phyloP scores from a whole-genome alignment of 768 basidiomycete genomes.

The Mycena haematopus region DNA sequence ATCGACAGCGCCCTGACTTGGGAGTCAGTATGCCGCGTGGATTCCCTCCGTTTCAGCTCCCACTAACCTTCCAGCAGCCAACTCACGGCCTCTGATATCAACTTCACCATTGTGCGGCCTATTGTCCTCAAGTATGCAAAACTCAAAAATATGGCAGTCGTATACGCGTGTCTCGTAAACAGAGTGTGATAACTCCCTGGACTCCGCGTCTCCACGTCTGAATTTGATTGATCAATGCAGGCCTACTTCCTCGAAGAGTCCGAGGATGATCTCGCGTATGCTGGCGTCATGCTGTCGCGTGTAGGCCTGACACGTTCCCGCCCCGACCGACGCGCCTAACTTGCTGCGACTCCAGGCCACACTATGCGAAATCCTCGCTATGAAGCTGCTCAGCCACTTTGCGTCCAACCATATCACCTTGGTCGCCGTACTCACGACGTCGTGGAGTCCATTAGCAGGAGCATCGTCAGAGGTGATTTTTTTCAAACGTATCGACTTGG shows the following conservation, averaged over 20 bases:
- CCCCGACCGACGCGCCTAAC: neutral
- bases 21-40: constrained; percentile 61
- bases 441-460: constrained; percentile 86
- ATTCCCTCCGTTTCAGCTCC: neutral
- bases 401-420: constrained; percentile 79
- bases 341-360: constrained; percentile 59
- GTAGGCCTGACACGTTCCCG: constrained; percentile 7
- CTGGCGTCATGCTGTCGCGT: constrained; percentile 67
- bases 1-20: constrained; percentile 77
- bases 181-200: constrained; percentile 44
- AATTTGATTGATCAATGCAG: constrained; percentile 57
- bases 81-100: constrained; percentile 82
- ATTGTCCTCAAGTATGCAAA: constrained; percentile 71
- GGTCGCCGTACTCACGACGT: constrained; percentile 77
- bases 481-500: neutral
- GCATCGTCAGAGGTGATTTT: constrained; percentile 54
- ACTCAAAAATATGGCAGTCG: constrained; percentile 52
- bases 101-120: constrained; percentile 80
- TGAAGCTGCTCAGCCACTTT: constrained; percentile 82
- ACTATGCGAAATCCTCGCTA: constrained; percentile 87
- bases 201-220: neutral
- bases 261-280: constrained; percentile 76
- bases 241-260: constrained; percentile 79
- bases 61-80: constrained; percentile 53
- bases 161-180: constrained; percentile 73